Evolutionary conservation across 495 filamentous ascomycete species (phyloP).

Genomic region (Coniosporium apollinis): DNA sequence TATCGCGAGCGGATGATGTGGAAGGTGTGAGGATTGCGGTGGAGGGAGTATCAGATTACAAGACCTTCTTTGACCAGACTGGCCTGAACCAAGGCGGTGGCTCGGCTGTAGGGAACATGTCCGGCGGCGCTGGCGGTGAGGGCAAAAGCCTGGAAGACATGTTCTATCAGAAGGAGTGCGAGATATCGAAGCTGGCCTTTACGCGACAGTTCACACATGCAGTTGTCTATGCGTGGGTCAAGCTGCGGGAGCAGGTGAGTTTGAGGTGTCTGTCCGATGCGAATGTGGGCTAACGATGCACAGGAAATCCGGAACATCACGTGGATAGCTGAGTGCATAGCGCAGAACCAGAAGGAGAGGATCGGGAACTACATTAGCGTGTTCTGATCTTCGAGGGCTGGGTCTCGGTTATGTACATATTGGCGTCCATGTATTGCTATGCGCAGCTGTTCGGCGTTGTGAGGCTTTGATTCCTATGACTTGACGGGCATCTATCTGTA

Average conservation of each 20-base stretch:
- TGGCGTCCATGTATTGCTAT: no score
- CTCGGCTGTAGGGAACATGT: slow-evolving; percentile 66
- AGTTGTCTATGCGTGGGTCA: slow-evolving; percentile 96
- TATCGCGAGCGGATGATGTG: slow-evolving; percentile 86
- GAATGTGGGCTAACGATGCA: neutral
- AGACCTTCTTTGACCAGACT: slow-evolving; percentile 82
- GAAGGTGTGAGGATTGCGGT: slow-evolving; percentile 87
- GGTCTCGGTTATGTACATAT: slow-evolving; percentile 1
- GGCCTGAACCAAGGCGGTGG: slow-evolving; percentile 58
- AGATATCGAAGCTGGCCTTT: slow-evolving; percentile 85
- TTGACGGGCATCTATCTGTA: no score
- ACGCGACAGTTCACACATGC: slow-evolving; percentile 92
- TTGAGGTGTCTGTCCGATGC: neutral
- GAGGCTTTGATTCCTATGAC: no score
- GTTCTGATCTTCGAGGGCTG: slow-evolving; percentile 37
- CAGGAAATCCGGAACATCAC: slow-evolving; percentile 99
- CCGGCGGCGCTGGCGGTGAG: slow-evolving; percentile 53
- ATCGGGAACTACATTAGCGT: slow-evolving; percentile 98
- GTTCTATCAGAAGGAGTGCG: slow-evolving; percentile 99
- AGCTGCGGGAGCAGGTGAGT: slow-evolving; percentile 86
- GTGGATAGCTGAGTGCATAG: slow-evolving; percentile 99
- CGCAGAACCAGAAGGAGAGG: slow-evolving; percentile 97
- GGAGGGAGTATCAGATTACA: slow-evolving; percentile 82
- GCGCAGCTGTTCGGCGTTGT: no score
- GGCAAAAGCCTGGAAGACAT: slow-evolving; percentile 89